Evolutionary conservation across 179 eudicot genomes (phyloP), one percentile per base, ranked within the genome.

Genomic region (Silene noctiflora): DNA sequence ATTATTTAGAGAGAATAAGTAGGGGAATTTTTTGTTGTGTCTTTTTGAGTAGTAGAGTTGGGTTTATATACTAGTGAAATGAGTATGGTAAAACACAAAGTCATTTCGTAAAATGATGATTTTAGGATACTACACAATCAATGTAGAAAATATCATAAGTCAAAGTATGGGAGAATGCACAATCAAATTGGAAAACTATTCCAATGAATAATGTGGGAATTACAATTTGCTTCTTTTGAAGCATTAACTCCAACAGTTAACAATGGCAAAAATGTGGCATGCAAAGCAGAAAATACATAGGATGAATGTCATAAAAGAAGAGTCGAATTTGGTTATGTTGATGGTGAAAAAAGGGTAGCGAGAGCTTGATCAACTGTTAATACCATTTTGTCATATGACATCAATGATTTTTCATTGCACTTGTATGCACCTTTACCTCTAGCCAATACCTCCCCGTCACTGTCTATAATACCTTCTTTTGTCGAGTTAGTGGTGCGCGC

Each of bases 391-490:
- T 83, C 89, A 58, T 94, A 94, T 3, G 88, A 77, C 97, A 94
- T 90, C 79, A 90, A 83, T 1, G 91, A 55, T 53, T 88, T 81
- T 48, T 82, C 79, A n/a, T 89, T 76, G 53, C 81, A 86, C 80
- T 85, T 89, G 79, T 87, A 92, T 39, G 89, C 82, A 71, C 91
- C 94, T 60, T 75, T 87, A 59, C 98, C 98, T 84, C 98, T 87
- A 16, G 98, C 96, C 73, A 94, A 77, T 44, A 94, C 96, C 87
- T 94, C 98, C 1, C 98, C 98, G 75, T 94, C 98, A 53, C 84
- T 85, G 70, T 94, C 98, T 69, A 94, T 88, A 70, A 94, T 94
- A 80, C 98, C 98, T 74, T 80, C 96, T 80, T 86, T 90, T 29
- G 80, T 59, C 2, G 87, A 64, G 75, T 90, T 88, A n/a, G 75